Evolutionary conservation across 441 rosid species (phyloP), one percentile per base, ranked within the genome.

Genomic region (Erysimum pusillum): DNA sequence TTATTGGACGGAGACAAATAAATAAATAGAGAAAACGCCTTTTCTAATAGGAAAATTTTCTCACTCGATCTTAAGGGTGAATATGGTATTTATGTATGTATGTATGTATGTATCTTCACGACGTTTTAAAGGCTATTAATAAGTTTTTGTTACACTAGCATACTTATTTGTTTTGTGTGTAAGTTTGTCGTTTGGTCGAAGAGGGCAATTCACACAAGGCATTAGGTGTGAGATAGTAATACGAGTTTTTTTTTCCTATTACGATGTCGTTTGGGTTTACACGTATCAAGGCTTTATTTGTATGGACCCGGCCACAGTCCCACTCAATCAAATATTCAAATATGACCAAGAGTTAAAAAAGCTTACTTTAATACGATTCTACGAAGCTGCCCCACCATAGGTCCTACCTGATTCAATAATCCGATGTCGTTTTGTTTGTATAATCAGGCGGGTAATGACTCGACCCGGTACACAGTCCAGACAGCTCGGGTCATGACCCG

Each of bases 151-250:
- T 70, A 45, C 32, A 17, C 13, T 70, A 45, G 7, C 52, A 63
- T 22, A 76, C 36, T 18, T 8, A 34, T 63, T 56, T 69, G 75
- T 69, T 32, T 22, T 70, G 38, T 36, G 66, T 57, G 67, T 7
- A 71, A 71, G 68, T 77, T 71, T 71, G 76, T 77, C 69, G 64
- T 72, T 34, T 59, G 52, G 59, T 78, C 52, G 73, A 78, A 51
- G 69, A 71, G 2, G 44, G 69, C 49, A 71, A 49, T 65, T 57
- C 67, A 63, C 61, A 36, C 1, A 46, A 70, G 52, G 65, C 64
- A 75, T 41, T 68, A 67, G 71, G 71, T 56, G 60, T 44, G 36
- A 28, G 32, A 18, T 41, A 35, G 25, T 41, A 38, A 46, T 46
- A 45, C 36, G 39, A 63, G 6, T 25, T 25, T 25, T 25, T 11